phyloP scores from a whole-genome alignment of 306 rosid genomes.

The Prinsepia uniflora region DNA sequence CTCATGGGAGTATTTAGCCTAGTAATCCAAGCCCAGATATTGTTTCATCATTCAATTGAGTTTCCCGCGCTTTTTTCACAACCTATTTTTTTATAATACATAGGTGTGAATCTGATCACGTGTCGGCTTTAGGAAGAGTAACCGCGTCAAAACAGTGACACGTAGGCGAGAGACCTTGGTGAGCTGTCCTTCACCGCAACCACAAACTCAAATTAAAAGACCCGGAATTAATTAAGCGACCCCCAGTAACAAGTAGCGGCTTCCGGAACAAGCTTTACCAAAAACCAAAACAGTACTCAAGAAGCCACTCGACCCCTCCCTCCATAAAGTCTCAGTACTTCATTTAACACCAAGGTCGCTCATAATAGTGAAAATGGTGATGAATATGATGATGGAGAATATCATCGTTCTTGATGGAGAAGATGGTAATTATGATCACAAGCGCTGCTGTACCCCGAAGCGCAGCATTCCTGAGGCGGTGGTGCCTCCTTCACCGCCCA shows the following conservation, averaged over 20 bases:
- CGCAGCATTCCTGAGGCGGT: slow-evolving; percentile 38
- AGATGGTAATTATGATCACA: not conserved
- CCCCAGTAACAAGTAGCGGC: not conserved
- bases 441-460: slow-evolving; percentile 53
- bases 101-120: not conserved
- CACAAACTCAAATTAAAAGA: not conserved
- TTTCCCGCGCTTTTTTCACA: not conserved
- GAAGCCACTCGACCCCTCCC: not conserved
- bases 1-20: too few relatives aligned
- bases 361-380: not conserved
- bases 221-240: not conserved
- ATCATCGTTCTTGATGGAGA: not conserved
- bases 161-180: not conserved
- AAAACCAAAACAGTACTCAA: not conserved
- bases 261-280: slow-evolving; percentile 26
- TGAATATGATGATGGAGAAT: not conserved
- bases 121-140: not conserved
- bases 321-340: not conserved
- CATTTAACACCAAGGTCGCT: not conserved
- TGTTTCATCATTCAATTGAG: not conserved
- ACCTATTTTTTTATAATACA: not conserved
- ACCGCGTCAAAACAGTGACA: not conserved
- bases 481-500: slow-evolving; percentile 60
- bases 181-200: slow-evolving; percentile 14
- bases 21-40: too few relatives aligned